Percentiles rank a stretch among this genome's conserved stretches.
Evolutionary conservation across 2,329 filamentous ascomycete species (phyloP).

Genomic region (Fragosphaeria purpurea): DNA sequence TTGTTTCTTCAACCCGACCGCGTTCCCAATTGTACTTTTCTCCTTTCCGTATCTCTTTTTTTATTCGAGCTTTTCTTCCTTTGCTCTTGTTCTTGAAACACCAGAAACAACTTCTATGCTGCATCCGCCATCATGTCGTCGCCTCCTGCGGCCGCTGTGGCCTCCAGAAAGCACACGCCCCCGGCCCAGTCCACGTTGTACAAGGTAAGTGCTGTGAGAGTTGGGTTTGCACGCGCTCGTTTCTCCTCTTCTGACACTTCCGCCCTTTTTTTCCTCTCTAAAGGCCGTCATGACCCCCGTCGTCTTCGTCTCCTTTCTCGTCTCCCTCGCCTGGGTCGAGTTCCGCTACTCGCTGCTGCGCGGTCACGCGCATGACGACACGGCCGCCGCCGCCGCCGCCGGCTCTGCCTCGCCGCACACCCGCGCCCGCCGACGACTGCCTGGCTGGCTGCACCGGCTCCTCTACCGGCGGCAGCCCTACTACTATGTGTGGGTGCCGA

Average conservation of each 20-base stretch:
- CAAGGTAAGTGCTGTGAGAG: neutral
- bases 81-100: too few relatives aligned
- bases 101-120: neutral
- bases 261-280: neutral
- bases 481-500: conserved; percentile 19
- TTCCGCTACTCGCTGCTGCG: conserved; percentile 42
- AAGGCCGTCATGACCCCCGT: conserved; percentile 51
- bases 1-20: neutral
- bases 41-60: too few relatives aligned
- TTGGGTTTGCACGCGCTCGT: too few relatives aligned
- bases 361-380: conserved; percentile 27
- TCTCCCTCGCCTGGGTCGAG: conserved; percentile 56
- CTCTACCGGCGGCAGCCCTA: conserved; percentile 32
- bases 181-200: conserved; percentile 5
- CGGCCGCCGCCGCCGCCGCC: conserved; percentile 1
- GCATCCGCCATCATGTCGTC: conserved; percentile 4
- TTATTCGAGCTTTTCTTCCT: too few relatives aligned
- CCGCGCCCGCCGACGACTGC: conserved; percentile 21
- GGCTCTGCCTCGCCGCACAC: neutral
- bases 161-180: neutral
- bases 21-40: too few relatives aligned
- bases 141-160: neutral
- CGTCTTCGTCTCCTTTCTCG: conserved; percentile 52
- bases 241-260: too few relatives aligned
- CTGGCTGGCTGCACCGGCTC: conserved; percentile 30